Conservation (phyloP, 2,329 filamentous ascomycete species). For the Niveomyces coronatus region DNA sequence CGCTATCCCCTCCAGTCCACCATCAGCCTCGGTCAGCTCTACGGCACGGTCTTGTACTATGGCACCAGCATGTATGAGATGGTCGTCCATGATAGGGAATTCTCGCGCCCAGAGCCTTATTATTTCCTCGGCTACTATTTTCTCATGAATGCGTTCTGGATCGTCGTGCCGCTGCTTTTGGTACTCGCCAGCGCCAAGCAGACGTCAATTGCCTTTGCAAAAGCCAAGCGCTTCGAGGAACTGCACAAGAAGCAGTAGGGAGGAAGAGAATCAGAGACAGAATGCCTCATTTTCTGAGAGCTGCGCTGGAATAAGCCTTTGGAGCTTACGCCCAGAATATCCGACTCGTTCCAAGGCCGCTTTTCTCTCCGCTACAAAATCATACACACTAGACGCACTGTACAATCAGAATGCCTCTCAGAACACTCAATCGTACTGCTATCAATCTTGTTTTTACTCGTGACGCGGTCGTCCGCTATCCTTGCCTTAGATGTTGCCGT, state of each 20-base stretch:
- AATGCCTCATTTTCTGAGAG: too few relatives aligned
- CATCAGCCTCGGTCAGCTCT: conserved; percentile 29
- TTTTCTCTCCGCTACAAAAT: too few relatives aligned
- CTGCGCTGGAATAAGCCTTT: too few relatives aligned
- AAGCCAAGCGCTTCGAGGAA: neutral
- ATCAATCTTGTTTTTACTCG: too few relatives aligned
- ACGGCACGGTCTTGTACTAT: conserved; percentile 36
- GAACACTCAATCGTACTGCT: too few relatives aligned
- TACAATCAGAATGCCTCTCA: too few relatives aligned
- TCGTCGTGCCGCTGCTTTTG: conserved; percentile 28
- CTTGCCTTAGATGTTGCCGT: too few relatives aligned
- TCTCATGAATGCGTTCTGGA: conserved; percentile 35
- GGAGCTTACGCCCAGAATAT: too few relatives aligned
- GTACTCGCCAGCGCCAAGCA: conserved; percentile 12
- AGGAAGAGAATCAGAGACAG: neutral
- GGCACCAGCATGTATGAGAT: conserved; percentile 29
- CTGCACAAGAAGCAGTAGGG: neutral
- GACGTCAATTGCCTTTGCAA: conserved; percentile 10
- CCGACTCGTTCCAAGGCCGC: too few relatives aligned
- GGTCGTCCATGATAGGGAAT: conserved; percentile 19
- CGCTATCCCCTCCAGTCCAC: conserved; percentile 31
- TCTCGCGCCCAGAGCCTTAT: conserved; percentile 31
- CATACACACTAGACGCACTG: too few relatives aligned
- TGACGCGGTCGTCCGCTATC: too few relatives aligned
- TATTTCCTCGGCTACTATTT: conserved; percentile 38